phyloP scores from a whole-genome alignment of 352 stramenopile genomes.

The Phytophthora colocasiae region DNA sequence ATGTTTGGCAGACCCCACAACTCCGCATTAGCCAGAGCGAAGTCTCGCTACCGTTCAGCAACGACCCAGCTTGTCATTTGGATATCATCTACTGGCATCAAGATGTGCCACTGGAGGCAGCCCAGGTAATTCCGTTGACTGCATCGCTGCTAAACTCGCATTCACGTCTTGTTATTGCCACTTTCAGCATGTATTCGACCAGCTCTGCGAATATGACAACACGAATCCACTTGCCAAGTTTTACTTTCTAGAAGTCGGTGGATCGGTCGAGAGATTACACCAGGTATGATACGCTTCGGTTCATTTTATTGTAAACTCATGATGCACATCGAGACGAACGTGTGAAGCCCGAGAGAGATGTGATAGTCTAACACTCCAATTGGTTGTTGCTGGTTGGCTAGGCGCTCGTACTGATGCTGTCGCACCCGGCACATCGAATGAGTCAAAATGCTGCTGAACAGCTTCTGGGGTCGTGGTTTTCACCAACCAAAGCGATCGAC shows the following conservation, averaged over 20 bases:
- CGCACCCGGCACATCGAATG: slow-evolving; percentile 55
- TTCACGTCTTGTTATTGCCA: slow-evolving; percentile 4
- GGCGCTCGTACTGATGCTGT: slow-evolving; percentile 57
- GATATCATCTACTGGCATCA: slow-evolving; percentile 64
- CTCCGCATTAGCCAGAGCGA: slow-evolving; percentile 20
- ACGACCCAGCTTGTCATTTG: slow-evolving; percentile 40
- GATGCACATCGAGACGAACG: slow-evolving; percentile 23
- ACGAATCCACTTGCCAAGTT: slow-evolving; percentile 49
- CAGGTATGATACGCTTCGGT: slow-evolving; percentile 44
- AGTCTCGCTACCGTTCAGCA: slow-evolving; percentile 36
- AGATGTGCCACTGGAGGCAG: slow-evolving; percentile 34
- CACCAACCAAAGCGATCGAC: slow-evolving; percentile 36
- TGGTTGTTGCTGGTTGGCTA: slow-evolving; percentile 33
- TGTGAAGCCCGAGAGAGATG: neutral
- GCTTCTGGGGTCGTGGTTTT: slow-evolving; percentile 46
- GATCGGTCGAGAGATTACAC: slow-evolving; percentile 59
- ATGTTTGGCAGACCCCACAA: slow-evolving; percentile 20
- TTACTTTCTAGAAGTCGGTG: slow-evolving; percentile 60
- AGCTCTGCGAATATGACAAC: slow-evolving; percentile 58
- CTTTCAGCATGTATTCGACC: slow-evolving; percentile 45
- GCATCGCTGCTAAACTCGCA: neutral
- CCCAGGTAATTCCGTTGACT: slow-evolving; percentile 36
- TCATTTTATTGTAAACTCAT: slow-evolving; percentile 34
- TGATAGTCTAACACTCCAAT: slow-evolving; percentile 19
- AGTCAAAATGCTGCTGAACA: slow-evolving; percentile 56